Conservation (phyloP, 2,329 filamentous ascomycete genomes). For the Curvularia spicifera region DNA sequence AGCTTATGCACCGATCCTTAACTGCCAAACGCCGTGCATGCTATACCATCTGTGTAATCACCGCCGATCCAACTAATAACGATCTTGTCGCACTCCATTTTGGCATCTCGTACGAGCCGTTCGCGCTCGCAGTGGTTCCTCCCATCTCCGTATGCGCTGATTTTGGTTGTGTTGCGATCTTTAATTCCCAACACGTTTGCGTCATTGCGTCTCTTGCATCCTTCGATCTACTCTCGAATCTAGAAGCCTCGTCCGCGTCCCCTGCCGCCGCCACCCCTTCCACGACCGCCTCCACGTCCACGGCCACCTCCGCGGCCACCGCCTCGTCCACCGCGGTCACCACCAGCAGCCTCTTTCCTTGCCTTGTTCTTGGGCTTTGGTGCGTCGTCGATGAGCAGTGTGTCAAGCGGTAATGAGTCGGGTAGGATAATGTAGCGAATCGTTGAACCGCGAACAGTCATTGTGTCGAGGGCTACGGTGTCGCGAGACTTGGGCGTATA, state of each 20-base stretch:
- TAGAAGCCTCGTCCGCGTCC: slow-evolving; percentile 50
- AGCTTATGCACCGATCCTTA: slow-evolving; percentile 22
- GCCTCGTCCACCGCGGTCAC: slow-evolving; percentile 52
- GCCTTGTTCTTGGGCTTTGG: slow-evolving; percentile 99
- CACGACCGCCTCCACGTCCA: slow-evolving; percentile 51
- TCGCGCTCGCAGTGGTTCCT: slow-evolving; percentile 4
- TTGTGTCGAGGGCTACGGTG: slow-evolving; percentile 85
- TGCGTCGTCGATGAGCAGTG: slow-evolving; percentile 91
- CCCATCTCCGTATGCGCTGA: slow-evolving; percentile 21
- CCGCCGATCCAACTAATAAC: slow-evolving; percentile 18
- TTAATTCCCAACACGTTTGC: slow-evolving; percentile 7
- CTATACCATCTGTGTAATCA: slow-evolving; percentile 13
- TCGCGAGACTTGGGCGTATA: slow-evolving; percentile 92
- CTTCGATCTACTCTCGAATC: slow-evolving; percentile 3
- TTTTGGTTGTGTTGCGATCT: slow-evolving; percentile 6
- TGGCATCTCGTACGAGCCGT: slow-evolving; percentile 22
- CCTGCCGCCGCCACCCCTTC: slow-evolving; percentile 49
- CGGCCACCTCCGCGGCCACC: slow-evolving; percentile 48
- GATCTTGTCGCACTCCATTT: slow-evolving; percentile 31
- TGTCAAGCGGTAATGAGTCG: slow-evolving; percentile 93
- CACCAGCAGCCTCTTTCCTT: slow-evolving; percentile 76
- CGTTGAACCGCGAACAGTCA: slow-evolving; percentile 95
- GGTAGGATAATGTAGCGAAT: slow-evolving; percentile 97
- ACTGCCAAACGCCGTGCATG: slow-evolving; percentile 32
- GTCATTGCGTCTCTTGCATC: slow-evolving; percentile 7